Evolutionary conservation across 2,329 filamentous ascomycete species (phyloP).

Genomic region (Apiospora kogelbergensis): DNA sequence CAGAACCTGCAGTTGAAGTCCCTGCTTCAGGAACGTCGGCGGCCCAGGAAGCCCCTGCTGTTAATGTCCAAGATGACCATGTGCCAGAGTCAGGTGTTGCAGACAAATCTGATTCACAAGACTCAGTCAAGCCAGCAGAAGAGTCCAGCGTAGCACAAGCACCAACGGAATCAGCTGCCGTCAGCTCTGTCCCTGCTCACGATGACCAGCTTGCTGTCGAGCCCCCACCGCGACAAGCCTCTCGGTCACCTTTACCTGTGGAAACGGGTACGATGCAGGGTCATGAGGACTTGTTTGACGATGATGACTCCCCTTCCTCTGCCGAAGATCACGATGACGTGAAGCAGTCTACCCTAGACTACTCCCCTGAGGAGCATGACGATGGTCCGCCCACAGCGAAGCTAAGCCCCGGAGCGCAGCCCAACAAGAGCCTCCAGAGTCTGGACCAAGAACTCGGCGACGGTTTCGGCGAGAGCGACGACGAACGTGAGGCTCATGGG

Average conservation of each 20-base stretch:
- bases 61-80: background rate
- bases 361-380: background rate
- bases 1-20: background rate
- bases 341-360: background rate
- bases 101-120: background rate
- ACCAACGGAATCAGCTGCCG: background rate
- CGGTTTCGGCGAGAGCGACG: background rate
- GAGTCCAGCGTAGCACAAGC: background rate
- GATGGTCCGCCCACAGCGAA: background rate
- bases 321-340: background rate
- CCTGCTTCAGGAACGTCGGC: background rate
- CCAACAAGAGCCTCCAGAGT: background rate
- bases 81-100: background rate
- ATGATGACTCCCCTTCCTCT: conserved; percentile 18
- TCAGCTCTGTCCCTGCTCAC: background rate
- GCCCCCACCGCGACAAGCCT: conserved; percentile 1
- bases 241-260: conserved; percentile 19
- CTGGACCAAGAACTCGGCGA: background rate
- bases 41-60: background rate
- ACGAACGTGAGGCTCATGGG: background rate
- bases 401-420: background rate
- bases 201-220: background rate
- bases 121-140: background rate
- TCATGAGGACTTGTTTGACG: conserved; percentile 34
- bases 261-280: conserved; percentile 34